Conservation (phyloP, 768 basidiomycete genomes). For the Lactifluus rugatus region DNA sequence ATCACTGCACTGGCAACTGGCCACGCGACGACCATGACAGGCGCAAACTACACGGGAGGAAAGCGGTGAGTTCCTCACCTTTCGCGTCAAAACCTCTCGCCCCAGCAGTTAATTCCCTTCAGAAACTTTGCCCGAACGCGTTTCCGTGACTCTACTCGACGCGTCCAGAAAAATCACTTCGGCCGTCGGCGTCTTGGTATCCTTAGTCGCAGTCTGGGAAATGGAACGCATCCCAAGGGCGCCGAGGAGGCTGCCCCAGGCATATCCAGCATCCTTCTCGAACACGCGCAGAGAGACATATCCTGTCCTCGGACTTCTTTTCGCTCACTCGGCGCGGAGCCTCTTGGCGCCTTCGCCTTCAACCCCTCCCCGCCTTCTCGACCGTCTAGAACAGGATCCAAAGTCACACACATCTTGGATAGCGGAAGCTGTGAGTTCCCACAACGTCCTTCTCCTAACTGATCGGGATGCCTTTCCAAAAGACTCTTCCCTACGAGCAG, state of each 20-base stretch:
- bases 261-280: conserved; percentile 1
- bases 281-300: conserved; percentile 11
- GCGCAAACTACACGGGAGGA: conserved; percentile 19
- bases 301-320: background rate
- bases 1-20: background rate
- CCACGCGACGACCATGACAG: conserved; percentile 6
- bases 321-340: background rate
- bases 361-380: background rate
- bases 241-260: background rate
- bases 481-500: conserved; percentile 7
- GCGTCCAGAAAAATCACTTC: conserved; percentile 18
- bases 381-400: background rate
- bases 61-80: conserved; percentile 6
- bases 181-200: conserved; percentile 16
- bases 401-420: background rate
- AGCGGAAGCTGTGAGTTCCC: background rate
- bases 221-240: background rate
- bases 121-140: conserved; percentile 18
- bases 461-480: background rate
- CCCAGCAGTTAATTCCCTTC: background rate
- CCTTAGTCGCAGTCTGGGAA: conserved; percentile 10
- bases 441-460: background rate
- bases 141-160: conserved; percentile 14
- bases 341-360: background rate
- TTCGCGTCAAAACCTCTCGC: background rate